Percentiles rank a stretch among this genome's conserved stretches.
These are phyloP conservation scores for Bipolaris gigantea DNA, from an alignment of 2,329 filamentous ascomycete species.

Conservation along the genomic window DNA sequence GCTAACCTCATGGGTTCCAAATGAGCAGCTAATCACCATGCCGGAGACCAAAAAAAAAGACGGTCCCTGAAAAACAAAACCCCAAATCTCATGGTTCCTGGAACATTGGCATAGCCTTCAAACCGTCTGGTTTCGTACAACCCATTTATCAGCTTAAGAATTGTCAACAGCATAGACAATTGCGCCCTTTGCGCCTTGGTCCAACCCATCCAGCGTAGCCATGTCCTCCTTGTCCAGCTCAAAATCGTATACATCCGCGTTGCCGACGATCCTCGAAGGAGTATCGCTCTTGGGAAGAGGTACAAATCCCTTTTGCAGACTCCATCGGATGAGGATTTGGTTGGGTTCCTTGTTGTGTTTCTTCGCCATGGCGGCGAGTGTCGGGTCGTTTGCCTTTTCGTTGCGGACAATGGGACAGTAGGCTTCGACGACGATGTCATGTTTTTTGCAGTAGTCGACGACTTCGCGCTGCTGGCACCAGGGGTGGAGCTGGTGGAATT, in stretches of 20 bases:
- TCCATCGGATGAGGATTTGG: constrained; percentile 80
- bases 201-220: constrained; percentile 37
- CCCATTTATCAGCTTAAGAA: neutral
- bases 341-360: constrained; percentile 75
- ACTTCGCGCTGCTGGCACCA: constrained; percentile 68
- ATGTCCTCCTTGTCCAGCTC: constrained; percentile 43
- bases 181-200: constrained; percentile 38
- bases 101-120: too few species aligned
- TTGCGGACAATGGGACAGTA: constrained; percentile 72
- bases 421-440: constrained; percentile 63
- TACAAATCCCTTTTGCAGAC: constrained; percentile 68
- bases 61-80: too few species aligned
- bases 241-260: constrained; percentile 44
- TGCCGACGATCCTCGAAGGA: constrained; percentile 38
- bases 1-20: too few species aligned
- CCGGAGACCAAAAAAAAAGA: too few species aligned
- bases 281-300: constrained; percentile 47
- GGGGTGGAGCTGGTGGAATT: constrained; percentile 63
- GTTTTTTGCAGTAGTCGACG: constrained; percentile 59
- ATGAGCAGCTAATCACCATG: too few species aligned
- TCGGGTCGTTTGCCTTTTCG: constrained; percentile 69
- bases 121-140: too few species aligned
- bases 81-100: too few species aligned
- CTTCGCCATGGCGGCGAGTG: constrained; percentile 64
- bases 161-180: constrained; percentile 36